Evolutionary conservation across 164 flowering plant genomes (phyloP), one percentile per base, ranked within the genome.

Genomic region (Malania oleifera): DNA sequence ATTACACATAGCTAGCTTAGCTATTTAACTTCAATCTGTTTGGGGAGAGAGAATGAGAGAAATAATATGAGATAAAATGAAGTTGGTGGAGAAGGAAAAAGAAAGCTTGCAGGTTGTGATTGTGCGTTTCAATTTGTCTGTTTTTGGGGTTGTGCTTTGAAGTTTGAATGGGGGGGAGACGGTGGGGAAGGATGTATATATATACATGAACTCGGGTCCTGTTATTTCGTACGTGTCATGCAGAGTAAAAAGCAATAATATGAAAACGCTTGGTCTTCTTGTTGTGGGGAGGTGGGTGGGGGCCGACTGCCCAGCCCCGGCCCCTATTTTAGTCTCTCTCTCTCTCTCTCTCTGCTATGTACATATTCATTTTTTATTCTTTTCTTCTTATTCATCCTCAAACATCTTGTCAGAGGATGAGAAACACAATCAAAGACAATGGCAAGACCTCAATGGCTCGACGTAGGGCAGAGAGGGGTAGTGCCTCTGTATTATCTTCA

Each of bases 1-100:
- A 56, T 79, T 84, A 69, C 89, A 83, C 93, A 89, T 89, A 54
- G 55, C 41, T 27, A 56, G 7, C 46, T 40, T 26, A 7, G 38
- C 38, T 12, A 34, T 7, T 12, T 34, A 12, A 7, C 11, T 7
- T 7, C 7, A 34, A 34, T 29, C 5, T 46, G 9, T 43, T 50
- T 18, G 50, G 26, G 3, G 54, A 6, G 18, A 2, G 7, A 17
- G 2, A 40, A 25, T 44, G 22, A 8, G 47, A 1, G 38, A 7
- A 7, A 12, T 7, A 34, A 34, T 7, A 7, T 34, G 11, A 34
- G 11, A 34, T 34, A 34, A 34, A 34, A 8, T 44, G 11, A 15
- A 0, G 5, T 4, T 5, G 47, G 11, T 5, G 2, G 12, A 3
- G 11, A 8, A 2, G 1, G 11, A 3, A 2, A 3, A 43, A 7